These are phyloP conservation scores for Mycena filopes DNA, from an alignment of 768 basidiomycete genomes.

Conservation along the genomic window DNA sequence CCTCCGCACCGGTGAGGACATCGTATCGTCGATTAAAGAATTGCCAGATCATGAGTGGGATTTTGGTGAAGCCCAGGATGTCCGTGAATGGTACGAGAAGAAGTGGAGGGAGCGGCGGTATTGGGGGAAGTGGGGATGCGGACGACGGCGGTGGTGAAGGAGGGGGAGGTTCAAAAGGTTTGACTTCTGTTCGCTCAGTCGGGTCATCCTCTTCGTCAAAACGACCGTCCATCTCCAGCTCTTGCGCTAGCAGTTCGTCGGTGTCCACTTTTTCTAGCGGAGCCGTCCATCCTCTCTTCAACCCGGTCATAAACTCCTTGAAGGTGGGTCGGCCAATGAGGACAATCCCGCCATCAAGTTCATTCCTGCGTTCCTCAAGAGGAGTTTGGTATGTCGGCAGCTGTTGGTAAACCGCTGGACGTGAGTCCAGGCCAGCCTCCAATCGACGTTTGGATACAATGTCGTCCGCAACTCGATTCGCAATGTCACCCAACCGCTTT, in stretches of 20 bases:
- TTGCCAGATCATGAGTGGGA: slow-evolving; percentile 90
- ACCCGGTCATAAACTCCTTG: slow-evolving; percentile 94
- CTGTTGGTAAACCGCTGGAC: slow-evolving; percentile 51
- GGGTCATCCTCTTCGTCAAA: slow-evolving; percentile 67
- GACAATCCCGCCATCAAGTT: slow-evolving; percentile 85
- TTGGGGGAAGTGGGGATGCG: slow-evolving; percentile 25
- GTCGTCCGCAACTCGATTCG: slow-evolving; percentile 78
- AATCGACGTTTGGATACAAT: slow-evolving; percentile 77
- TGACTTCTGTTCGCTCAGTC: slow-evolving; percentile 10
- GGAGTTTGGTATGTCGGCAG: slow-evolving; percentile 65
- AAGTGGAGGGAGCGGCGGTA: slow-evolving; percentile 78
- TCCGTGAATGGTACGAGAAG: slow-evolving; percentile 80
- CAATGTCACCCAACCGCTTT: slow-evolving; percentile 87
- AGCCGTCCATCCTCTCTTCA: slow-evolving; percentile 87
- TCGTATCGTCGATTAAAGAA: slow-evolving; percentile 91
- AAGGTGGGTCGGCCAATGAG: slow-evolving; percentile 90
- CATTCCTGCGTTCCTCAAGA: slow-evolving; percentile 62
- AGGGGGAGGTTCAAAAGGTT: slow-evolving; percentile 3
- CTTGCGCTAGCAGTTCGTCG: slow-evolving; percentile 76
- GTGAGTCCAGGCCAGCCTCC: slow-evolving; percentile 69
- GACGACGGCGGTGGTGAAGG: neutral
- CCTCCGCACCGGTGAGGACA: slow-evolving; percentile 84
- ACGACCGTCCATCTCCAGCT: slow-evolving; percentile 75
- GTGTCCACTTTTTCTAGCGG: slow-evolving; percentile 72
- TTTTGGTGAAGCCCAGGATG: slow-evolving; percentile 82